Evolutionary conservation across 208 protist species (phyloP), one percentile per base, ranked within the genome.

Genomic region (Vickermania ingenoplastis): DNA sequence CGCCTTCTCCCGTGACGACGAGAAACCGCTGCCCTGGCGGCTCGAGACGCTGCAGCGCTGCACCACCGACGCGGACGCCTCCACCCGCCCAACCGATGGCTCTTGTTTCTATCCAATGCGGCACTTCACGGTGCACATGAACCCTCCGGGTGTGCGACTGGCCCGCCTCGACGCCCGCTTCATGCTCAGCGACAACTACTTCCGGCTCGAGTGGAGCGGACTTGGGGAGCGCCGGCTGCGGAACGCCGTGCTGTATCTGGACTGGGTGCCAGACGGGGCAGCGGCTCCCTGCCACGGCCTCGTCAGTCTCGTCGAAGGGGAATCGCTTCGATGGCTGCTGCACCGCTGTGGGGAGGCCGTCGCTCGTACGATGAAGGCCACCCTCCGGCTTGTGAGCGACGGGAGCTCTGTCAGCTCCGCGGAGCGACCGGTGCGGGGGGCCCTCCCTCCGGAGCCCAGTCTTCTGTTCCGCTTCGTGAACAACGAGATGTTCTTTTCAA

Each of bases 181-280:
- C 48, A 63, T 88, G 48, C 58, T 97, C 21, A 92, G 89, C 31
- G 83, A 96, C 63, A 98, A 98, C 76, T 96, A 92, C 69, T 97
- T 95, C 77, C 83, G 90, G 11, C 65, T 83, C 31, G 57, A 74
- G 13, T 97, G 83, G 91, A 67, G 83, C 36, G 91, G 87, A 14
- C 65, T 81, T 1, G 84, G 85, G 3, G 83, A 92, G 64, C 76
- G 95, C 3, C 81, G 92, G 3, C 83, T 98, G 54, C 96, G 97
- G 73, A 97, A 96, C 63, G 78, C 84, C 13, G 73, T 86, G 23
- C 68, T 97, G 28, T 83, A 92, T 36, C 48, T 96, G 2, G 89
- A 97, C 53, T 97, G 94, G 92, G 36, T 79, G 22, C 91, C 89
- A 11, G 27, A 0, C 22, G 25, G 24, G 28, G 48, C 28, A n/a